Base-by-base conservation (phyloP, 164 flowering plant species). In the Magnolia officinalis region DNA sequence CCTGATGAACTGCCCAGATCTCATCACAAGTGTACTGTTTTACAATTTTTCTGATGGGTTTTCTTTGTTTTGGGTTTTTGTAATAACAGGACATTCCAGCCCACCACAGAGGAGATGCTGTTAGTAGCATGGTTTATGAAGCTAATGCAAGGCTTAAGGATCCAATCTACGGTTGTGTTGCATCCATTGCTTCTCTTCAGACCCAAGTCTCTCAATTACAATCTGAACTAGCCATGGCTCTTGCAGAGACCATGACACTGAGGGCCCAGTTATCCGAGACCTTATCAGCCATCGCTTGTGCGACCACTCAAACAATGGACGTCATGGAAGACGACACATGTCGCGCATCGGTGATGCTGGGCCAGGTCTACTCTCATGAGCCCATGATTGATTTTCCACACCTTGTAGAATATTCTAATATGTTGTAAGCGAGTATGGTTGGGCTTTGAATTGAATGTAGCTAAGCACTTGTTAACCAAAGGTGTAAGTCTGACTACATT, bases 161-260 rank as follows among this genome's bases (percentile, higher is more conserved):
- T 50, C 80, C 77, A 8, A 67, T 78, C 20, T 78, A 78, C 61
- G 77, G 80, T 49, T 74, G 80, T 63, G 80, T 78, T 6, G 73
- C 70, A 19, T 11, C 68, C 73, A 78, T 78, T 59, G 68, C 70
- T 29, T 63, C 73, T 24, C 77, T 78, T 23, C 80, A 74, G 50
- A 68, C 51, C 61, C 80, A 74, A 63, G 77, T 78, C 11, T 55
- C 67, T 29, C 63, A 49, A 20, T 31, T 78, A 26, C 80, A 78
- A 49, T 20, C 74, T 55, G 77, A 74, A 61, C 21, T 78, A 50
- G 77, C 74, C 37, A 50, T 61, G 72, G 64, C 74, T 21, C 65
- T 63, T 59, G 80, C 77, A 68, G 80, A 78, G 24, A 72, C 45
- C 61, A 55, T 66, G 29, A 19, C 72, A 49, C 51, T 72, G n/a